Conservation (phyloP, 2,329 filamentous ascomycete species). For the Colletotrichum sp. region DNA sequence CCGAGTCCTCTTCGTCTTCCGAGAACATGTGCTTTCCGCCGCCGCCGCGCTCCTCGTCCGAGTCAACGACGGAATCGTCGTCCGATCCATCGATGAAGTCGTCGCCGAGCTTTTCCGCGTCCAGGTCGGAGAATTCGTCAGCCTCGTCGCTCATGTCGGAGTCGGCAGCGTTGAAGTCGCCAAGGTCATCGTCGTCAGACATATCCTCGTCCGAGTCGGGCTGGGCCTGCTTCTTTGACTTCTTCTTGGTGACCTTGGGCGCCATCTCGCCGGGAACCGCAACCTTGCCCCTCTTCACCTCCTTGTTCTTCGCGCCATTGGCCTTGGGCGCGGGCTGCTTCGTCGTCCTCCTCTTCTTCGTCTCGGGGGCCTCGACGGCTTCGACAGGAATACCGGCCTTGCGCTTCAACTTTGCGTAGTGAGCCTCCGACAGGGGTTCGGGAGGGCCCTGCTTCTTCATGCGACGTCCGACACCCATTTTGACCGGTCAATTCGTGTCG, state of each 20-base stretch:
- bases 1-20: conserved; percentile 89
- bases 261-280: conserved; percentile 24
- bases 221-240: conserved; percentile 31
- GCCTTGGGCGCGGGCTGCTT: conserved; percentile 35
- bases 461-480: conserved; percentile 87
- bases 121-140: conserved; percentile 45
- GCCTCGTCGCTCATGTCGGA: conserved; percentile 47
- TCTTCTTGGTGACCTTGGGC: conserved; percentile 25
- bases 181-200: conserved; percentile 31
- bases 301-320: conserved; percentile 36
- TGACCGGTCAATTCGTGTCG: conserved; percentile 33
- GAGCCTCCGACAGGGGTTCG: conserved; percentile 78
- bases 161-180: conserved; percentile 40
- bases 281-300: conserved; percentile 35
- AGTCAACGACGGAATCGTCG: conserved; percentile 70
- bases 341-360: conserved; percentile 64
- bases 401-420: conserved; percentile 80
- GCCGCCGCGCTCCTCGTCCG: conserved; percentile 65
- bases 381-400: conserved; percentile 76
- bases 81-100: conserved; percentile 63
- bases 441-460: conserved; percentile 96
- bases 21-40: conserved; percentile 79
- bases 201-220: conserved; percentile 18
- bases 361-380: conserved; percentile 57
- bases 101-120: conserved; percentile 50